Evolutionary conservation across 352 stramenopile genomes (phyloP).

Genomic region (Phytophthora pseudosyringae): DNA sequence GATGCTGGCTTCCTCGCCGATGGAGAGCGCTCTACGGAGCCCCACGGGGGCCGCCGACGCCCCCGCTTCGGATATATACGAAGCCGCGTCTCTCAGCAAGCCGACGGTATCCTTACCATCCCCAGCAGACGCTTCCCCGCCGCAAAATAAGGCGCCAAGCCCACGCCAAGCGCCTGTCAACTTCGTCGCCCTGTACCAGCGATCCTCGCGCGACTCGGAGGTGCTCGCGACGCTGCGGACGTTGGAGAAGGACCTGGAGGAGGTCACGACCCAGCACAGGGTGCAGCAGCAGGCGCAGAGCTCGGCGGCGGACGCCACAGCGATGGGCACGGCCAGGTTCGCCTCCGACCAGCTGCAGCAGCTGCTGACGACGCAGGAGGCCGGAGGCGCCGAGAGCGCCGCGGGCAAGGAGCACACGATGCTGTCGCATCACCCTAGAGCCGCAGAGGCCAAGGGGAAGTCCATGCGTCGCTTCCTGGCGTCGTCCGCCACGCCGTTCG

Average conservation of each 20-base stretch:
- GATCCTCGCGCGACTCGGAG: slow-evolving; percentile 59
- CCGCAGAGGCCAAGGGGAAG: slow-evolving; percentile 63
- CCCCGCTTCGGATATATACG: neutral
- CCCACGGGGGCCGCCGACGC: slow-evolving; percentile 3
- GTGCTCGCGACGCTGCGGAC: slow-evolving; percentile 54
- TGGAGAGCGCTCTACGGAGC: slow-evolving; percentile 13
- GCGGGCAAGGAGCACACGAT: slow-evolving; percentile 52
- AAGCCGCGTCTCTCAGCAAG: slow-evolving; percentile 1
- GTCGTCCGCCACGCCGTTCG: slow-evolving; percentile 67
- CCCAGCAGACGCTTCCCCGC: slow-evolving; percentile 27
- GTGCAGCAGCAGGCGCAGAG: slow-evolving; percentile 27
- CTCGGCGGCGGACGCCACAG: slow-evolving; percentile 17
- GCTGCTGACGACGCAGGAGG: slow-evolving; percentile 65
- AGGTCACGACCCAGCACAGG: slow-evolving; percentile 49
- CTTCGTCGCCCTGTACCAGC: slow-evolving; percentile 76
- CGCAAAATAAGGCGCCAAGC: slow-evolving; percentile 12
- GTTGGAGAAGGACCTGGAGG: slow-evolving; percentile 65
- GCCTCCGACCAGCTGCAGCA: slow-evolving; percentile 70
- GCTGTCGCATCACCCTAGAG: slow-evolving; percentile 35
- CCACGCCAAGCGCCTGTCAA: slow-evolving; percentile 16
- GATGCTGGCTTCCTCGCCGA: slow-evolving; percentile 15
- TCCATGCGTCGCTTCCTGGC: slow-evolving; percentile 74
- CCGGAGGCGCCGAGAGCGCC: slow-evolving; percentile 37
- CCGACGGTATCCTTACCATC: slow-evolving; percentile 19
- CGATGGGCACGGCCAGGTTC: slow-evolving; percentile 38